Conservation (phyloP, 805 yeast genomes). For the Barnettozyma pratensis region DNA sequence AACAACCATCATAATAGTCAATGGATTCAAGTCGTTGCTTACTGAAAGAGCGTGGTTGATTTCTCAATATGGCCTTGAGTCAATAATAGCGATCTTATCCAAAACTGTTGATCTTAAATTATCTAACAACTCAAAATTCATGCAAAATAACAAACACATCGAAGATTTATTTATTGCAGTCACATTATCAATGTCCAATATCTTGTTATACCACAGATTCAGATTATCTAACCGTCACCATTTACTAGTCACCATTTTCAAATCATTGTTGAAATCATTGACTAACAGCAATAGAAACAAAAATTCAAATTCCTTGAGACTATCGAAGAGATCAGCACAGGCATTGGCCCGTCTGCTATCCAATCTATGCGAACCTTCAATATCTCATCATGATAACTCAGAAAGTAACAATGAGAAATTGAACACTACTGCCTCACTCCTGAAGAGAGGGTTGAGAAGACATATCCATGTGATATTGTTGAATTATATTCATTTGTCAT, state of each 20-base stretch:
- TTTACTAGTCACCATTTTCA: slow-evolving; percentile 45
- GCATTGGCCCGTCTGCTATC: slow-evolving; percentile 53
- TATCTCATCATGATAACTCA: slow-evolving; percentile 24
- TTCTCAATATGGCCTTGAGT: slow-evolving; percentile 62
- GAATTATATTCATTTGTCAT: slow-evolving; percentile 50
- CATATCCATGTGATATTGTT: slow-evolving; percentile 55
- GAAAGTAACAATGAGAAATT: slow-evolving; percentile 31
- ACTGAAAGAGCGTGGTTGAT: slow-evolving; percentile 52
- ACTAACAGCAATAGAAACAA: slow-evolving; percentile 18
- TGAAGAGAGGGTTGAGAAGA: slow-evolving; percentile 58
- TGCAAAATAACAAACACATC: not conserved
- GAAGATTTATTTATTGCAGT: slow-evolving; percentile 25
- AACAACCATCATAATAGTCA: not conserved
- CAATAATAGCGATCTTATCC: slow-evolving; percentile 38
- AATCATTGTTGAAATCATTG: slow-evolving; percentile 46
- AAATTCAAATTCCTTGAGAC: slow-evolving; percentile 16
- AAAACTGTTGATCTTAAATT: slow-evolving; percentile 17
- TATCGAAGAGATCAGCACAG: slow-evolving; percentile 35
- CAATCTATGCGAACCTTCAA: slow-evolving; percentile 71
- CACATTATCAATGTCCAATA: slow-evolving; percentile 50
- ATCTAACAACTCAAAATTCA: not conserved
- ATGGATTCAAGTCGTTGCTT: slow-evolving; percentile 36
- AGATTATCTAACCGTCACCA: slow-evolving; percentile 73
- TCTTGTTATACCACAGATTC: slow-evolving; percentile 63
- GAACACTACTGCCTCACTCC: slow-evolving; percentile 48